Conservation (phyloP, 2,329 filamentous ascomycete species). For the Zymoseptoria ardabiliae region DNA sequence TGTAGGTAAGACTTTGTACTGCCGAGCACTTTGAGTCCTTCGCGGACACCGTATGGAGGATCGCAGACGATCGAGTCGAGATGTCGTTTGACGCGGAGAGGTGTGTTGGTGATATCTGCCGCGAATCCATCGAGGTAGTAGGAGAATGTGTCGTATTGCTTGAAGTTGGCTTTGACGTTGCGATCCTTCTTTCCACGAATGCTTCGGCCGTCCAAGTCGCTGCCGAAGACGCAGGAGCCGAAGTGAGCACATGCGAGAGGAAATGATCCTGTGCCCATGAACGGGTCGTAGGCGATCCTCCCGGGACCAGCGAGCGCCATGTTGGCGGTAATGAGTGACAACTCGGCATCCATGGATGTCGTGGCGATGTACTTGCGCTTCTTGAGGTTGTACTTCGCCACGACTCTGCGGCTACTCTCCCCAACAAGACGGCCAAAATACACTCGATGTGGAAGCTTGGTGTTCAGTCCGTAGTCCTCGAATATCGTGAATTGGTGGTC, state of each 20-base stretch:
- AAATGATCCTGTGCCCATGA: constrained; percentile 91
- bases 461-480: constrained; percentile 64
- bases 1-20: constrained; percentile 51
- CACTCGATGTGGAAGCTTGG: constrained; percentile 50
- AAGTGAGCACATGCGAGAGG: constrained; percentile 85
- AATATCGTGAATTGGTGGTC: constrained; percentile 72
- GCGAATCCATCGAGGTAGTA: constrained; percentile 72
- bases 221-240: constrained; percentile 74
- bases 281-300: constrained; percentile 87
- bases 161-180: constrained; percentile 65
- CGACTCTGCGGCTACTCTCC: constrained; percentile 57
- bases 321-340: constrained; percentile 86
- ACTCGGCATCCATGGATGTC: constrained; percentile 93
- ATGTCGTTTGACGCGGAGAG: constrained; percentile 50
- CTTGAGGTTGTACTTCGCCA: constrained; percentile 78
- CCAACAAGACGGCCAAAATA: constrained; percentile 69
- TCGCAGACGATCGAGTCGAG: constrained; percentile 93
- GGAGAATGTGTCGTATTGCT: constrained; percentile 65
- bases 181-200: constrained; percentile 62
- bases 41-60: constrained; percentile 89
- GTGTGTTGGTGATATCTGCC: constrained; percentile 81
- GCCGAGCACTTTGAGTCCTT: constrained; percentile 83
- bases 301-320: constrained; percentile 75
- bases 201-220: constrained; percentile 87
- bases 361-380: constrained; percentile 90